These are phyloP conservation scores for Aspergillus sojae DNA, from an alignment of 2,329 filamentous ascomycete species.

Conservation along the genomic window DNA sequence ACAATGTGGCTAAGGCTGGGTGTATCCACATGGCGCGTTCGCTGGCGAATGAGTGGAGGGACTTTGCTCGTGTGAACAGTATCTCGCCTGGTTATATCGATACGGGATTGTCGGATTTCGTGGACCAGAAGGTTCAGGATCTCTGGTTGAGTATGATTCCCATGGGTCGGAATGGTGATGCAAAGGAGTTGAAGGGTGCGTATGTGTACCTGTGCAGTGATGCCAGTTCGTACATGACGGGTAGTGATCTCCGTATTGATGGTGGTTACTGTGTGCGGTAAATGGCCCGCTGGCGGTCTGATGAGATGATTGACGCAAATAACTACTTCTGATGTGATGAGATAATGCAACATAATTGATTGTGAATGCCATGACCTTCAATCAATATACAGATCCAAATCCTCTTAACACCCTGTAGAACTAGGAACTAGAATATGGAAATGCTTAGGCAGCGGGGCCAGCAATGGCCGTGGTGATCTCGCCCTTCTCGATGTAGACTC, in stretches of 20 bases:
- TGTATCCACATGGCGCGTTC: slow-evolving; percentile 66
- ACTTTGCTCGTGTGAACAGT: slow-evolving; percentile 69
- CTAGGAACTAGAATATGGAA: too few relatives aligned
- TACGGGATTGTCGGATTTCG: slow-evolving; percentile 68
- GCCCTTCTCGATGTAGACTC: slow-evolving; percentile 70
- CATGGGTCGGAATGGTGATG: slow-evolving; percentile 63
- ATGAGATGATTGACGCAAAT: background rate
- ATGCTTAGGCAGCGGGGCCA: background rate
- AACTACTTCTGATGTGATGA: background rate
- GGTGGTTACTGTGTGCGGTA: slow-evolving; percentile 53
- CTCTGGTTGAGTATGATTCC: slow-evolving; percentile 64
- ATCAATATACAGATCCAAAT: background rate
- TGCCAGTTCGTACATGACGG: slow-evolving; percentile 54
- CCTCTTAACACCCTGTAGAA: background rate
- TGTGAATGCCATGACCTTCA: slow-evolving; percentile 11
- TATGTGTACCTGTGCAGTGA: slow-evolving; percentile 54
- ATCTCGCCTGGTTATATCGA: slow-evolving; percentile 71
- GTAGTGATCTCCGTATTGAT: slow-evolving; percentile 51
- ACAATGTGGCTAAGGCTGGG: slow-evolving; percentile 68
- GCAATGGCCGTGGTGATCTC: slow-evolving; percentile 43
- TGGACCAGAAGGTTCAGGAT: slow-evolving; percentile 59
- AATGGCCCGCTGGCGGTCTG: slow-evolving; percentile 5
- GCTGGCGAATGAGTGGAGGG: slow-evolving; percentile 70
- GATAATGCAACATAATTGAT: background rate
- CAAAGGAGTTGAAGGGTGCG: slow-evolving; percentile 66